Evolutionary conservation across 176 grass and related monocot species (phyloP), one percentile per base, ranked within the genome.

Genomic region (Carex kokanica): DNA sequence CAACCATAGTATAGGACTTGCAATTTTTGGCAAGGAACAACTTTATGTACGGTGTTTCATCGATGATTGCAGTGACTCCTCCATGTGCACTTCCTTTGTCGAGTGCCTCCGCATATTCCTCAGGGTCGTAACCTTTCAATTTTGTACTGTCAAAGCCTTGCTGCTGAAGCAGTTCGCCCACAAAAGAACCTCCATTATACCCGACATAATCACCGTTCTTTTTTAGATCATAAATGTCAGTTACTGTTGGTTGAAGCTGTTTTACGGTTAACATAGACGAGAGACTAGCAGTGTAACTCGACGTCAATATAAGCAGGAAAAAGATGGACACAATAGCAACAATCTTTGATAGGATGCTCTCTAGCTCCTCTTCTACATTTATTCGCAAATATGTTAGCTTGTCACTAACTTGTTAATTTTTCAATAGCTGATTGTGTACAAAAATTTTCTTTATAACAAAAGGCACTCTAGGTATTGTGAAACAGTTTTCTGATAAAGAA

Each of bases 281-380:
- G 16, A 92, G 69, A n/a, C 49, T 90, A 34, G 91, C 91, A 3
- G 88, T 90, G 16, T 92, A 92, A 38, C 91, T 86, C 60, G 91
- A 92, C 70, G 83, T 90, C 65, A 92, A 49, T 54, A 90, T 67
- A 11, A 92, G 83, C 18, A 92, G 85, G 2, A 88, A 29, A 69
- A 80, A 66, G 2, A 86, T 10, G 75, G 81, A 85, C 51, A 83
- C 27, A 25, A 89, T 62, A 12, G 86, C 6, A 13, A 86, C 61
- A 10, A 86, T 38, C 21, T 81, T 83, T 3, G 91, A 90, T 64
- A 86, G 78, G 34, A 74, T 59, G 43, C 52, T 71, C 34, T 90
- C 83, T 8, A 90, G 25, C 51, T 60, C 83, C 56, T 88, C 70
- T 16, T 62, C 88, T 92, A 63, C 52, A 89, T 66, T 21, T 56